Percentiles rank a stretch among this genome's conserved stretches.
Evolutionary conservation across 2,329 filamentous ascomycete species (phyloP).

Genomic region (Trichoderma sp.): DNA sequence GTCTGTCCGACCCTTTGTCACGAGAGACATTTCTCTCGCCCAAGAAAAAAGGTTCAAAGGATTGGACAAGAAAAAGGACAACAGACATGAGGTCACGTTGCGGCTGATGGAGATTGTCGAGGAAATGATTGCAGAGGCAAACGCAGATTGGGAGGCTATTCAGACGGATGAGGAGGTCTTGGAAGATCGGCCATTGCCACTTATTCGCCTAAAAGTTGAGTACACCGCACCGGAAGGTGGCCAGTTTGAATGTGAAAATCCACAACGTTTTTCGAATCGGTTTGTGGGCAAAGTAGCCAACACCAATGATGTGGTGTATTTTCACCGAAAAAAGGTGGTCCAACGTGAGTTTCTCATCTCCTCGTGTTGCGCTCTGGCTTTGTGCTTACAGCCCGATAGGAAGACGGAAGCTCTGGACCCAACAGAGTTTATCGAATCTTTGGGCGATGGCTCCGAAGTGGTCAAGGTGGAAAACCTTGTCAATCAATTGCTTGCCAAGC

Average conservation of each 20-base stretch:
- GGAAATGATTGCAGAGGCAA: conserved; percentile 83
- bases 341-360: conserved; percentile 31
- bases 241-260: conserved; percentile 88
- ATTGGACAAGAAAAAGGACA: conserved; percentile 79
- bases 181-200: conserved; percentile 69
- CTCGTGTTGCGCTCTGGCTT: background rate
- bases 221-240: conserved; percentile 83
- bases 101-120: conserved; percentile 78
- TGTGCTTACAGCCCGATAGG: conserved; percentile 29
- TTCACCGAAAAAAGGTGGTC: conserved; percentile 82
- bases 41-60: conserved; percentile 76
- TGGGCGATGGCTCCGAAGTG: conserved; percentile 58
- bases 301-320: conserved; percentile 89
- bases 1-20: conserved; percentile 87
- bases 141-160: conserved; percentile 75
- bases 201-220: conserved; percentile 89
- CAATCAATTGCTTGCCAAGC: conserved; percentile 79
- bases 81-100: conserved; percentile 76
- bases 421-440: conserved; percentile 62
- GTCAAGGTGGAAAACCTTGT: conserved; percentile 90
- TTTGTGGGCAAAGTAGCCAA: conserved; percentile 93
- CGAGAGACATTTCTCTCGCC: conserved; percentile 75
- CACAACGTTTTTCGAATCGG: conserved; percentile 91
- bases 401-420: conserved; percentile 51
- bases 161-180: conserved; percentile 65